Base-by-base conservation (phyloP, 2,329 filamentous ascomycete species). In the Pyrenophora tritici-repentis region DNA sequence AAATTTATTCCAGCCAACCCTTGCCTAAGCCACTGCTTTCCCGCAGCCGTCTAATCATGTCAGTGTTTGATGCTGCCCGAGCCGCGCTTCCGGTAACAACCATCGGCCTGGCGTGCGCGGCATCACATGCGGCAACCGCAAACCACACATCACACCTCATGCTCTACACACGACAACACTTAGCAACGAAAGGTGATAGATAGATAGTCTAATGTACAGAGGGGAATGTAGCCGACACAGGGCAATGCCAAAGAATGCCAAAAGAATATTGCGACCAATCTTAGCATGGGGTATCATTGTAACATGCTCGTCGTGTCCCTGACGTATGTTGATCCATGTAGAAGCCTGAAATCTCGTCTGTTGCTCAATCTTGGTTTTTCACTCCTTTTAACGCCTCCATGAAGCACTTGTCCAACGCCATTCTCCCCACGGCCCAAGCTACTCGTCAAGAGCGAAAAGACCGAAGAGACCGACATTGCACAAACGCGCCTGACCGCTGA, bases 231-330 rank as follows among this genome's bases (percentile, higher is more conserved):
- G 44, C 40, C 32, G 26, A 13, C 34, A 17, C 44, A 43, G 33
- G 40, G 33, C 22, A 42, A 33, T 34, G 37, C 32, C 36, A 33
- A 29, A 39, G 26, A 48, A 39, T 37, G 45, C 40, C 49, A 24
- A 24, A 24, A 41, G 35, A 52, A 52, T 31, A 40, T 43, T 16
- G 49, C 31, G 44, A 49, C 45, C 33, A 49, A 47, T 51, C 42
- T 39, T 47, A 51, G 51, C 51, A 51, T 43, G 42, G 42, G 51
- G 50, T 53, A 53, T 53, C 50, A 53, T 53, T 47, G 50, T 49
- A 49, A 53, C 50, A 53, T 49, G 45, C 50, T 44, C 50, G 39
- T 52, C 49, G 44, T 52, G 49, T 48, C 44, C 44, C 35, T 42
- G 44, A 52, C 44, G 49, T 48, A 42, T 52, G 48, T 51, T 46